These are phyloP conservation scores for Paspalum notatum DNA, from an alignment of 176 grass and related monocot genomes.

Conservation along the genomic window DNA sequence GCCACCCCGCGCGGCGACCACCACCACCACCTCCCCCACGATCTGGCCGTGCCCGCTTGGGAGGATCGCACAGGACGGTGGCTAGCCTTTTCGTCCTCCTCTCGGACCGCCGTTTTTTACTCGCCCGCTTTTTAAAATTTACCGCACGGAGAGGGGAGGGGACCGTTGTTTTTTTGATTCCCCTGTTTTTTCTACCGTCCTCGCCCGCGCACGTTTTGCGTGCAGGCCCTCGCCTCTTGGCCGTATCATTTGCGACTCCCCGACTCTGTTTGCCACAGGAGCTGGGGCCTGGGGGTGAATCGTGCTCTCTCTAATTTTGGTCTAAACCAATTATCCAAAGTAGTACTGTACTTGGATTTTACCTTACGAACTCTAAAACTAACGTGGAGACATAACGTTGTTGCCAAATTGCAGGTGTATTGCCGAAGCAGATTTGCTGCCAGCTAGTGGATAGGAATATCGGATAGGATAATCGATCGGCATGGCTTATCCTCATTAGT, in stretches of 20 bases:
- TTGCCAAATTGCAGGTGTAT: background rate
- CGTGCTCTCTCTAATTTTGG: too few species aligned
- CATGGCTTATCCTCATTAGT: background rate
- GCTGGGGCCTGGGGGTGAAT: too few species aligned
- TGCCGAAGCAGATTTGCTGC: background rate
- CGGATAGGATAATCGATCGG: background rate
- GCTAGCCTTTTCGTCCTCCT: background rate
- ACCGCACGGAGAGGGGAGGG: background rate
- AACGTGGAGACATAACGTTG: background rate
- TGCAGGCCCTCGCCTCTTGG: background rate
- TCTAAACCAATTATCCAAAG: background rate
- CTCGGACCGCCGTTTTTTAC: background rate
- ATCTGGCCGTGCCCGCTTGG: constrained; percentile 39
- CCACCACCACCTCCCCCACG: constrained; percentile 18
- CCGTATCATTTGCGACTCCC: constrained; percentile 6
- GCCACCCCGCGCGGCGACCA: background rate
- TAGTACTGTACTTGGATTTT: too few species aligned
- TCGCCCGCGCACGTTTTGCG: background rate
- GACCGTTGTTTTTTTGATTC: constrained; percentile 38
- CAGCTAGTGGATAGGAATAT: background rate
- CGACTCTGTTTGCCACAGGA: background rate
- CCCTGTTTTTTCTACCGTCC: background rate
- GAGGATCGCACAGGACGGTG: constrained; percentile 8
- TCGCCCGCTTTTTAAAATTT: background rate
- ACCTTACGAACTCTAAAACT: background rate